phyloP scores from a whole-genome alignment of 371 early-diverging fungal species.

The Mycotypha africana region DNA sequence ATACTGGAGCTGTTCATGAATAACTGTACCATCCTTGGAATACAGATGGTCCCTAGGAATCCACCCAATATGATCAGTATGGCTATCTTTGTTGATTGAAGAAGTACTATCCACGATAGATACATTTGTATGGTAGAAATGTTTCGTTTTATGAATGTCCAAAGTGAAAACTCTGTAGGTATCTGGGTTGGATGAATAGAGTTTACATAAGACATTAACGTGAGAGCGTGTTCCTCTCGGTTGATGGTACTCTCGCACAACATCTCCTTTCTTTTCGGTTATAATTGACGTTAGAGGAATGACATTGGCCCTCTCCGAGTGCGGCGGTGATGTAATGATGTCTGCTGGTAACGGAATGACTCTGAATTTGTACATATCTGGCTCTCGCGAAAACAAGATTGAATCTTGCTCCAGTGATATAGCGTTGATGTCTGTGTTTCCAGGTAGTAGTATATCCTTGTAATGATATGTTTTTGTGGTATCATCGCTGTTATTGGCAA shows the following conservation, averaged over 20 bases:
- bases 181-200: slow-evolving; percentile 31
- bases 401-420: slow-evolving; percentile 31
- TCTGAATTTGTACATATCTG: slow-evolving; percentile 36
- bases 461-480: slow-evolving; percentile 14
- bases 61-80: no score
- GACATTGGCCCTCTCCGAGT: slow-evolving; percentile 13
- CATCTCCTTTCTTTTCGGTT: neutral
- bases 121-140: slow-evolving; percentile 16
- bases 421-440: slow-evolving; percentile 27
- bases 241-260: slow-evolving; percentile 29
- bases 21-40: slow-evolving; percentile 13
- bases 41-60: slow-evolving; percentile 5
- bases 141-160: slow-evolving; percentile 25
- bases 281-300: neutral
- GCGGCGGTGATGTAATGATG: slow-evolving; percentile 20
- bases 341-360: slow-evolving; percentile 19
- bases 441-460: slow-evolving; percentile 34
- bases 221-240: slow-evolving; percentile 19
- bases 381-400: slow-evolving; percentile 37
- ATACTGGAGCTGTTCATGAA: slow-evolving; percentile 26
- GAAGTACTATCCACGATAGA: slow-evolving; percentile 23
- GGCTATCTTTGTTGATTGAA: no score
- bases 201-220: slow-evolving; percentile 11
- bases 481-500: no score
- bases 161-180: slow-evolving; percentile 27